These are phyloP conservation scores for Chenopodium formosanum DNA, from an alignment of 148 eudicot species.

Conservation along the genomic window DNA sequence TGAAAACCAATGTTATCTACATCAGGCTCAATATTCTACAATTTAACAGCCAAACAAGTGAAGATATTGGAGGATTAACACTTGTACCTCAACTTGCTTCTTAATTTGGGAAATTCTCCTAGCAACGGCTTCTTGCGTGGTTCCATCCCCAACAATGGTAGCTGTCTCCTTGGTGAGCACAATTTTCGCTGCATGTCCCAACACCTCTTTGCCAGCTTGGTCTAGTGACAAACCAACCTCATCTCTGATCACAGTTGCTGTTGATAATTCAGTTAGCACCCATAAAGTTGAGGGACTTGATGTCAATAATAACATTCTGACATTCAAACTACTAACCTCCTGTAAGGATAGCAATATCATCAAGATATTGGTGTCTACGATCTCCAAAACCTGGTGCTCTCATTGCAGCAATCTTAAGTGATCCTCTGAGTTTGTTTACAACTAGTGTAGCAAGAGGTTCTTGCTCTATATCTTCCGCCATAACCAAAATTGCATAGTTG, in stretches of 20 bases:
- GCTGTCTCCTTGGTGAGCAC: slow-evolving; percentile 53
- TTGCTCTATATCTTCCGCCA: slow-evolving; percentile 75
- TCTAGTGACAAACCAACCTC: slow-evolving; percentile 61
- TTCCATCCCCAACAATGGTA: slow-evolving; percentile 65
- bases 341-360: slow-evolving; percentile 68
- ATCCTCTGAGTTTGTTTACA: slow-evolving; percentile 71
- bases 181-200: slow-evolving; percentile 56
- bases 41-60: not conserved
- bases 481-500: slow-evolving; percentile 52
- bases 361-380: slow-evolving; percentile 59
- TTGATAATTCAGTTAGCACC: slow-evolving; percentile 9
- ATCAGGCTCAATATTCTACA: not conserved
- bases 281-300: not conserved
- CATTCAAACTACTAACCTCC: slow-evolving; percentile 41
- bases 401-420: slow-evolving; percentile 73
- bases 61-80: not conserved
- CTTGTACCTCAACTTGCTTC: slow-evolving; percentile 47
- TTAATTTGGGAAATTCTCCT: slow-evolving; percentile 51
- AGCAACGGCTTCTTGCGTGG: slow-evolving; percentile 54
- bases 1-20: slow-evolving; percentile 21
- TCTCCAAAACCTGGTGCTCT: slow-evolving; percentile 81
- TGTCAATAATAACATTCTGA: not conserved
- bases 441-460: slow-evolving; percentile 81
- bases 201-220: slow-evolving; percentile 46
- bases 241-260: slow-evolving; percentile 63